Evolutionary conservation across 495 filamentous ascomycete species (phyloP).

Genomic region (Filosporella fistucella): DNA sequence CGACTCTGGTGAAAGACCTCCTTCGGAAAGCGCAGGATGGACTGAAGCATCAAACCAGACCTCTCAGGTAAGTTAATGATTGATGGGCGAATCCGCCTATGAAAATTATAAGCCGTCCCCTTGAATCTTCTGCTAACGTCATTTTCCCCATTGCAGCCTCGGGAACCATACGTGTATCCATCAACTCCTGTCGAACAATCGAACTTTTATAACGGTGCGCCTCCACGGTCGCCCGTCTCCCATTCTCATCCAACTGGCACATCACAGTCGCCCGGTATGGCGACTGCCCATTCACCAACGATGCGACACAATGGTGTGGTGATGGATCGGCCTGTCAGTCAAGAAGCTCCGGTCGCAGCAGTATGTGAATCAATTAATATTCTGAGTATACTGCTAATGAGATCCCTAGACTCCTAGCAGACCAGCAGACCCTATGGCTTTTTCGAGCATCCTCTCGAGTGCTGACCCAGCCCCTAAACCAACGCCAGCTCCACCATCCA

Average conservation of each 20-base stretch:
- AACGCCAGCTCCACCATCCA: slow-evolving; percentile 12
- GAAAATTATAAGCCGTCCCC: slow-evolving; percentile 26
- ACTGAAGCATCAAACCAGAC: slow-evolving; percentile 27
- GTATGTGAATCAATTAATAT: slow-evolving; percentile 7
- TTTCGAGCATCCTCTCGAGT: slow-evolving; percentile 82
- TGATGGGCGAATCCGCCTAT: slow-evolving; percentile 38
- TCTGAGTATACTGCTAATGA: not conserved
- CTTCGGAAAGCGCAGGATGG: slow-evolving; percentile 37
- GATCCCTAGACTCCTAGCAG: slow-evolving; percentile 28
- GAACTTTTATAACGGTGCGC: slow-evolving; percentile 54
- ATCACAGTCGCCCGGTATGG: slow-evolving; percentile 45
- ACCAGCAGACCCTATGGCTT: slow-evolving; percentile 81
- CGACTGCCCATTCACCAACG: slow-evolving; percentile 46
- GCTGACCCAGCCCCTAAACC: slow-evolving; percentile 47
- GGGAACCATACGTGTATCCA: slow-evolving; percentile 45
- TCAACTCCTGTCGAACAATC: slow-evolving; percentile 34
- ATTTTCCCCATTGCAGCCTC: slow-evolving; percentile 26
- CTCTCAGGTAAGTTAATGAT: slow-evolving; percentile 39
- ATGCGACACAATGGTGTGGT: slow-evolving; percentile 36
- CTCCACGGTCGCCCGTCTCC: slow-evolving; percentile 49
- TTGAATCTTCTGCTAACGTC: slow-evolving; percentile 41
- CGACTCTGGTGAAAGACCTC: slow-evolving; percentile 42
- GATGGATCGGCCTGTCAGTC: slow-evolving; percentile 33
- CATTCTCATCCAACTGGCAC: slow-evolving; percentile 48
- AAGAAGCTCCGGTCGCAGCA: slow-evolving; percentile 6